Percentiles rank a stretch among this genome's conserved stretches.
These are phyloP conservation scores for Aspergillus thermomutatus DNA, from an alignment of 2,329 filamentous ascomycete genomes.

Conservation along the genomic window DNA sequence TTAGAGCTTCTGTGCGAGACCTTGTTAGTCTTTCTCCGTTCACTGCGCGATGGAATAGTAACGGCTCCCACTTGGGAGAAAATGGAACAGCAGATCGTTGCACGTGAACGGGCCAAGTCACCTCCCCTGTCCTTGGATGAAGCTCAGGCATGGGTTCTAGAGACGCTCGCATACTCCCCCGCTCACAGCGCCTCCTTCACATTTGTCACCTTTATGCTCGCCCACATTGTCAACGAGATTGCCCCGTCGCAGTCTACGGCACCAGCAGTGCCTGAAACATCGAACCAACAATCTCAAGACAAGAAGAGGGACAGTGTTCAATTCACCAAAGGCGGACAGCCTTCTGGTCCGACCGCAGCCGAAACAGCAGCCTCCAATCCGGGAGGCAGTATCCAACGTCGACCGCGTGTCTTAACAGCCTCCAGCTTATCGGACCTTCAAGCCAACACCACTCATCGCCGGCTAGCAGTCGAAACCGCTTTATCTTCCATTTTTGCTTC, in stretches of 20 bases:
- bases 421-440: constrained; percentile 26
- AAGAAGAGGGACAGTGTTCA: constrained; percentile 5
- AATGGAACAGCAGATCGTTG: constrained; percentile 58
- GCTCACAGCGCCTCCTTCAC: constrained; percentile 87
- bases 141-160: constrained; percentile 62
- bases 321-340: constrained; percentile 3
- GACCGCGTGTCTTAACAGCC: constrained; percentile 19
- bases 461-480: constrained; percentile 57
- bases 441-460: constrained; percentile 48
- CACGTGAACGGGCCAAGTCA: constrained; percentile 50
- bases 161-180: constrained; percentile 67
- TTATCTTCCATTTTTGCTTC: constrained; percentile 65
- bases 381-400: constrained; percentile 28
- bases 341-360: constrained; percentile 14
- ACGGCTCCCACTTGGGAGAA: constrained; percentile 66
- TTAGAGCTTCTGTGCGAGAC: constrained; percentile 71
- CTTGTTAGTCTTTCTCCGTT: constrained; percentile 69
- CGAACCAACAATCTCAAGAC: not conserved
- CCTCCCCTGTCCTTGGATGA: constrained; percentile 50
- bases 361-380: constrained; percentile 28
- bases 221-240: constrained; percentile 56
- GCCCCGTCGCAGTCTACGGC: constrained; percentile 35
- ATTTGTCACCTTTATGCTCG: constrained; percentile 76
- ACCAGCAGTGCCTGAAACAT: constrained; percentile 3
- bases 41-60: constrained; percentile 76